A percentile compares a stretch with the other conserved stretches of the same genome.
These are phyloP conservation scores for Geopyxis carbonaria DNA, from an alignment of 495 filamentous ascomycete species.

Conservation along the genomic window DNA sequence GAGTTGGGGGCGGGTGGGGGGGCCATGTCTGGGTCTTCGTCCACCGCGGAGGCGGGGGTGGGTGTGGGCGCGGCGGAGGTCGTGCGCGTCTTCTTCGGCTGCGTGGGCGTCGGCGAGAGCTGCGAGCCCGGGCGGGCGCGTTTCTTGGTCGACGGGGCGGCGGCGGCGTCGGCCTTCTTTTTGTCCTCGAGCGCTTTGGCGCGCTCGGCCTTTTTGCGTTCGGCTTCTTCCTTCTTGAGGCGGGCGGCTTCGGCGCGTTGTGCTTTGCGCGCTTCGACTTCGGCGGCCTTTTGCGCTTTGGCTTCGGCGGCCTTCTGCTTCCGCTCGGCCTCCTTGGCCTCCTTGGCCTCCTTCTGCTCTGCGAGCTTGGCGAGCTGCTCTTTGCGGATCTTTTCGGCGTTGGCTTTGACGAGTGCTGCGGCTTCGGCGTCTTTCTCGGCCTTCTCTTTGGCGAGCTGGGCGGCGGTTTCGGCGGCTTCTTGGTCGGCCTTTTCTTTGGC, in stretches of 20 bases:
- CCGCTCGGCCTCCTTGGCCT: no score
- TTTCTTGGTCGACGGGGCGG: slow-evolving; percentile 2
- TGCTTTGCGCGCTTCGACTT: no score
- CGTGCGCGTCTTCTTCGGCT: slow-evolving; percentile 1
- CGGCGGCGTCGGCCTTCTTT: not conserved
- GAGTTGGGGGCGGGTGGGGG: slow-evolving; percentile 13
- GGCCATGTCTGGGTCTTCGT: slow-evolving; percentile 2
- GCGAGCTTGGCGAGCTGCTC: no score
- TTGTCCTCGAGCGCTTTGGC: not conserved
- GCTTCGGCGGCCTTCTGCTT: no score
- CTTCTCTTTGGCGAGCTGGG: not conserved
- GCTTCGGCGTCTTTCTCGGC: not conserved
- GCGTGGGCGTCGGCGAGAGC: not conserved
- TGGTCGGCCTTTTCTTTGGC: not conserved
- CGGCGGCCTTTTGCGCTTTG: no score
- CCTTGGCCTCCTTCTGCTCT: no score
- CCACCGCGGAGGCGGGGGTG: not conserved
- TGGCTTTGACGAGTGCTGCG: no score
- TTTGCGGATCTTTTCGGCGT: no score
- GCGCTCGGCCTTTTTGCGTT: not conserved
- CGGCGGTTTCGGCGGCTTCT: not conserved
- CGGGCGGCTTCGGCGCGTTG: not conserved
- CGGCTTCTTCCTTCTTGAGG: not conserved
- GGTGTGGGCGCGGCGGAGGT: no score
- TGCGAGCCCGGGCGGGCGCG: not conserved